These are phyloP conservation scores for Physaria fendleri DNA, from an alignment of 345 rosid species.

Conservation along the genomic window DNA sequence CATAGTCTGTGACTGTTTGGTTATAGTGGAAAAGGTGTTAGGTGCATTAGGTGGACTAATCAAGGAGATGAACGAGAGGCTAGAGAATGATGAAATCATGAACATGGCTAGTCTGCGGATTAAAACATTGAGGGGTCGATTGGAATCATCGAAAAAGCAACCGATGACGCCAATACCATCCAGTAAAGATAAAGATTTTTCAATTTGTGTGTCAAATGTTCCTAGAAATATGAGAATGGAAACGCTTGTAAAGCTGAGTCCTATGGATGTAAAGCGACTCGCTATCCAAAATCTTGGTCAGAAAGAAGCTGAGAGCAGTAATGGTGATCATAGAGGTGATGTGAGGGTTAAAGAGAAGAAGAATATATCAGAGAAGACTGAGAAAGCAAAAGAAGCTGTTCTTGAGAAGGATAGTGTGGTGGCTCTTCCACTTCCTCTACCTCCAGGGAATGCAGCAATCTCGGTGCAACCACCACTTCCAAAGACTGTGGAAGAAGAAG, in stretches of 20 bases:
- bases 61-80: slow-evolving; percentile 39
- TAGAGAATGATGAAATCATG: slow-evolving; percentile 37
- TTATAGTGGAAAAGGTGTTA: slow-evolving; percentile 48
- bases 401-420: slow-evolving; percentile 4
- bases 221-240: slow-evolving; percentile 38
- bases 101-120: slow-evolving; percentile 12
- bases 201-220: slow-evolving; percentile 21
- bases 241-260: slow-evolving; percentile 56
- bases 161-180: slow-evolving; percentile 30
- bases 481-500: slow-evolving; percentile 28
- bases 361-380: slow-evolving; percentile 18
- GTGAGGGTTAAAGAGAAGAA: slow-evolving; percentile 27
- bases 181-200: slow-evolving; percentile 15
- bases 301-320: slow-evolving; percentile 15
- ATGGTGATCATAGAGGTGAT: slow-evolving; percentile 19
- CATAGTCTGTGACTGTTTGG: not conserved
- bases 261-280: slow-evolving; percentile 52
- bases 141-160: slow-evolving; percentile 21
- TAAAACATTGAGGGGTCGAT: not conserved
- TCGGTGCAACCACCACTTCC: slow-evolving; percentile 36
- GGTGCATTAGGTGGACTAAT: slow-evolving; percentile 51
- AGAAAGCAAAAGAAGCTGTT: slow-evolving; percentile 2
- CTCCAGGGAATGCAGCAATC: not conserved
- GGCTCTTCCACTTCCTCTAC: slow-evolving; percentile 13
- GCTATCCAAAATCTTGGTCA: slow-evolving; percentile 32